Percentiles rank a stretch among this genome's conserved stretches.
Evolutionary conservation across 306 rosid species (phyloP).

Genomic region (Corylus avellana): DNA sequence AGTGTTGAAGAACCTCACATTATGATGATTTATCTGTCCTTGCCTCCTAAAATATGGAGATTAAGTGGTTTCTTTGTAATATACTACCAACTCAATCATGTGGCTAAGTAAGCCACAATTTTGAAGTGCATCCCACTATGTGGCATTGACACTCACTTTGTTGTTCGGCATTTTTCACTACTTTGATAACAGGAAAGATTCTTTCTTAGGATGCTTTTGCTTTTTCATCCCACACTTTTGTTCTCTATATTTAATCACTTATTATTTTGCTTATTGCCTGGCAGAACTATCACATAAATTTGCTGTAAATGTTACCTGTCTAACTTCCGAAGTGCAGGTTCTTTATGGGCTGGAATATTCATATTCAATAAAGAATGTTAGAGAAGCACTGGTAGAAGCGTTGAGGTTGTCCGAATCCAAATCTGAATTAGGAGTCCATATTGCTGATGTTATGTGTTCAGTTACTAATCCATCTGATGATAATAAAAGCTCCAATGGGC

Average conservation of each 20-base stretch:
- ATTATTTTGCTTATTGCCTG: background rate
- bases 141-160: background rate
- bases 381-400: conserved; percentile 44
- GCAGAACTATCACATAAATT: background rate
- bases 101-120: background rate
- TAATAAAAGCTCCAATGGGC: conserved; percentile 33
- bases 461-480: conserved; percentile 57
- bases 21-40: background rate
- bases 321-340: conserved; percentile 51
- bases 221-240: background rate
- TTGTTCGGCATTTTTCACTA: background rate
- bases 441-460: conserved; percentile 66
- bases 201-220: background rate
- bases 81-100: background rate
- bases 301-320: background rate
- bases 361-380: conserved; percentile 49
- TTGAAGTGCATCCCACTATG: background rate
- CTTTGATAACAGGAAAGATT: background rate
- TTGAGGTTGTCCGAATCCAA: conserved; percentile 26
- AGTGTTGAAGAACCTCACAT: background rate
- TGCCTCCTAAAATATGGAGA: background rate
- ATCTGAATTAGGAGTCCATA: conserved; percentile 41
- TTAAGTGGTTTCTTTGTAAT: background rate
- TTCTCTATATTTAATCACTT: background rate
- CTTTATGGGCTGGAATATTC: conserved; percentile 84